Percentiles rank a stretch among this genome's conserved stretches.
phyloP scores from a whole-genome alignment of 1,284 basidiomycete species.

The Stereum hirsutum region DNA sequence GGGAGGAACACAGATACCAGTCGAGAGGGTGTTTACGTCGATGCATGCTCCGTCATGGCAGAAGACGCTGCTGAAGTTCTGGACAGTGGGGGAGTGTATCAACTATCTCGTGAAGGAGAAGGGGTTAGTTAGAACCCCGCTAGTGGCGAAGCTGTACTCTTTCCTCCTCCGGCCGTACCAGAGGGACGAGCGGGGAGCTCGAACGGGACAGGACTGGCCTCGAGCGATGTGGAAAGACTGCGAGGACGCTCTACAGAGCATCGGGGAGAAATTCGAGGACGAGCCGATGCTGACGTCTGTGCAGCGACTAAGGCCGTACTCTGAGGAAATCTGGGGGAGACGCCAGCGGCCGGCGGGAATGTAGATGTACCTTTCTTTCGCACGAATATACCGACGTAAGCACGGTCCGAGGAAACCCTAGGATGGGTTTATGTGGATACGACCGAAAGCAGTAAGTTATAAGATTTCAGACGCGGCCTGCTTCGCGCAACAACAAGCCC shows the following conservation, averaged over 20 bases:
- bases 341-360: constrained; percentile 41
- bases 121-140: background rate
- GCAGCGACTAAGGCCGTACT: constrained; percentile 34
- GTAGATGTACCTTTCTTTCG: no score
- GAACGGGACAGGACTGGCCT: constrained; percentile 60
- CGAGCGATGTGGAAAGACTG: constrained; percentile 51
- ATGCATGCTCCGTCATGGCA: constrained; percentile 44
- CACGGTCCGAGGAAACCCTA: no score
- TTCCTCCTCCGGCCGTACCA: constrained; percentile 9
- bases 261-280: constrained; percentile 46
- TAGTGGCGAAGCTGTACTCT: constrained; percentile 4
- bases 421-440: no score
- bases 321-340: constrained; percentile 37
- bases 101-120: constrained; percentile 40
- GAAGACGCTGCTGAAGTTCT: constrained; percentile 32
- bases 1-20: constrained; percentile 33
- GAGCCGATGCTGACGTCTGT: constrained; percentile 39
- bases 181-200: constrained; percentile 4
- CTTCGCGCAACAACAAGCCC: no score
- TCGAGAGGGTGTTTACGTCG: constrained; percentile 16
- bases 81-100: constrained; percentile 47
- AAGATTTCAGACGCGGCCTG: no score
- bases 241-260: constrained; percentile 32
- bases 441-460: no score
- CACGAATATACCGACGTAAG: no score